phyloP scores from a whole-genome alignment of 2,329 filamentous ascomycete genomes.

The Basipetospora chlamydospora region DNA sequence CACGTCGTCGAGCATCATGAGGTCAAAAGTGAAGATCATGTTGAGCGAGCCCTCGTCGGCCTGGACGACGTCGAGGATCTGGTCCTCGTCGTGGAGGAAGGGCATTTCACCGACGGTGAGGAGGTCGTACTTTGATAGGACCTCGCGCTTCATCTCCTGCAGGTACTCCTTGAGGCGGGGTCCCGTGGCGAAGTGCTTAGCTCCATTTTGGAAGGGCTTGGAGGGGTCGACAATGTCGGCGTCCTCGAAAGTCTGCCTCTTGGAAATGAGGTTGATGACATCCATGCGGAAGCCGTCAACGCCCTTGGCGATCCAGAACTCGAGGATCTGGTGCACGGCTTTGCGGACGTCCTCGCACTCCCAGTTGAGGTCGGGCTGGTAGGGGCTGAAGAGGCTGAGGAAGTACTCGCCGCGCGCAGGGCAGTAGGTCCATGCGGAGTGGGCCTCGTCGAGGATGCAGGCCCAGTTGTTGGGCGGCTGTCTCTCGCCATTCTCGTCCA shows the following conservation, averaged over 20 bases:
- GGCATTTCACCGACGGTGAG: slow-evolving; percentile 39
- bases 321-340: slow-evolving; percentile 53
- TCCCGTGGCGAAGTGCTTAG: slow-evolving; percentile 38
- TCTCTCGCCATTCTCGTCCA: slow-evolving; percentile 39
- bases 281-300: slow-evolving; percentile 53
- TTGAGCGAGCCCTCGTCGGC: slow-evolving; percentile 44
- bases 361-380: slow-evolving; percentile 71
- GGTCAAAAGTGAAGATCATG: slow-evolving; percentile 63
- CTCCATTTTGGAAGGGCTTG: slow-evolving; percentile 15
- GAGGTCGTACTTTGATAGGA: slow-evolving; percentile 30
- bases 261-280: slow-evolving; percentile 54
- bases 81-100: slow-evolving; percentile 24
- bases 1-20: slow-evolving; percentile 36
- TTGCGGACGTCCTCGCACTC: slow-evolving; percentile 50
- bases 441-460: slow-evolving; percentile 11
- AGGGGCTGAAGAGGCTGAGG: slow-evolving; percentile 52
- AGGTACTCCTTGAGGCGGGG: slow-evolving; percentile 31
- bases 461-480: slow-evolving; percentile 48
- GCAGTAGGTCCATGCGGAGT: slow-evolving; percentile 34
- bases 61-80: slow-evolving; percentile 34
- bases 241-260: slow-evolving; percentile 41
- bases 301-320: slow-evolving; percentile 60
- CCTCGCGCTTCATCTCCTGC: slow-evolving; percentile 24
- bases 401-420: slow-evolving; percentile 37
- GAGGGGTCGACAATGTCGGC: slow-evolving; percentile 14